Conservation (phyloP, 139 green algal species). For the Penium margaritaceum region DNA sequence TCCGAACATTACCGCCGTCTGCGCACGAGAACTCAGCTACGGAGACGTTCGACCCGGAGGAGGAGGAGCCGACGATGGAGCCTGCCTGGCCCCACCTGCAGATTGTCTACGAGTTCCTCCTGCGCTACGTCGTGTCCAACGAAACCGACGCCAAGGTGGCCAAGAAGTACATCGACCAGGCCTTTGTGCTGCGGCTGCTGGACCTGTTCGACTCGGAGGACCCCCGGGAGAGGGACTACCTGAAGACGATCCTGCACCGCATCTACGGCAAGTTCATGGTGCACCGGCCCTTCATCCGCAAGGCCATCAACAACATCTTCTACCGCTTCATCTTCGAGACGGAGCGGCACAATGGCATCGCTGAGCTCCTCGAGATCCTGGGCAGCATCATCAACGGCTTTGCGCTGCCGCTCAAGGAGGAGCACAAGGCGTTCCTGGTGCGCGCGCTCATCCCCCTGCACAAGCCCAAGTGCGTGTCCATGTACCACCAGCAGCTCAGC, state of each 20-base stretch:
- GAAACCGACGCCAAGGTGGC: constrained; percentile 96
- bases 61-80: constrained; percentile 97
- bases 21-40: constrained; percentile 57
- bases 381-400: constrained; percentile 99
- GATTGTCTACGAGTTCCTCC: constrained; percentile 96
- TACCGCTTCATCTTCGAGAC: constrained; percentile 99
- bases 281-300: constrained; percentile 94
- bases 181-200: constrained; percentile 88
- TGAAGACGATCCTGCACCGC: constrained; percentile 96
- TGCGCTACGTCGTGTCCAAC: constrained; percentile 92
- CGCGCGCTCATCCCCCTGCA: constrained; percentile 92
- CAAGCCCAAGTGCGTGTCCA: constrained; percentile 95
- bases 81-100: constrained; percentile 94
- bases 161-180: constrained; percentile 94
- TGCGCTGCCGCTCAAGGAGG: constrained; percentile 93
- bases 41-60: constrained; percentile 79
- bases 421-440: constrained; percentile 73
- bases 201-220: constrained; percentile 99
- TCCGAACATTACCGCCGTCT: constrained; percentile 81
- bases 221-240: constrained; percentile 92
- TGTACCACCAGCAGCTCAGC: constrained; percentile 95
- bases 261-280: constrained; percentile 98
- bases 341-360: constrained; percentile 94
- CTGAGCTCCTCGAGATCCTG: constrained; percentile 90
- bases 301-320: constrained; percentile 99